These are phyloP conservation scores for Seminavis robusta DNA, from an alignment of 108 stramenopile species.

Conservation along the genomic window DNA sequence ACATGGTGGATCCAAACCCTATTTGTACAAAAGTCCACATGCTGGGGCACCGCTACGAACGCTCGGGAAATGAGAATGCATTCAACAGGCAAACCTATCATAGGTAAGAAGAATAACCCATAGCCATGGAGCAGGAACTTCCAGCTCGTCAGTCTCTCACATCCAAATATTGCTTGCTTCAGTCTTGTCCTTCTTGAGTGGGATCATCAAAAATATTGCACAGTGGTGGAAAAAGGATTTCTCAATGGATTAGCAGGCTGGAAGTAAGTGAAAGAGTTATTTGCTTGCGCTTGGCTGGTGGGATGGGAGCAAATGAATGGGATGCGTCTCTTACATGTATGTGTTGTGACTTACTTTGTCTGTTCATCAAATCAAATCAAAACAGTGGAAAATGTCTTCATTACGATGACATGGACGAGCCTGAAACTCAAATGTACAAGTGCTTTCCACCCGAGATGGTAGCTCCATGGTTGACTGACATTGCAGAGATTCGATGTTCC, in stretches of 20 bases:
- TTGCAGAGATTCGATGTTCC: slow-evolving; percentile 54
- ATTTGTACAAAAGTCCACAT: slow-evolving; percentile 47
- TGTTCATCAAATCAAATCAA: too few species aligned
- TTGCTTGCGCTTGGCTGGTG: too few species aligned
- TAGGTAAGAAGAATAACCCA: too few species aligned
- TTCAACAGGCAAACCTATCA: slow-evolving; percentile 31
- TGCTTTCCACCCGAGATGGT: slow-evolving; percentile 56
- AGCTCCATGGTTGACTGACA: slow-evolving; percentile 41
- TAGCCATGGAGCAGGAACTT: too few species aligned
- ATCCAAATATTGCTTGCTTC: too few species aligned
- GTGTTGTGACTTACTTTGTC: too few species aligned
- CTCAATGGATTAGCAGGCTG: slow-evolving; percentile 68
- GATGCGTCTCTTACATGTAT: too few species aligned
- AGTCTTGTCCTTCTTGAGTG: slow-evolving; percentile 54
- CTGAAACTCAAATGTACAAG: slow-evolving; percentile 33
- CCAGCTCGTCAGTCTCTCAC: too few species aligned
- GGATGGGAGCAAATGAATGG: too few species aligned
- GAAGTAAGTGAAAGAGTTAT: too few species aligned
- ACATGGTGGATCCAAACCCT: slow-evolving; percentile 27
- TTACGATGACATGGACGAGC: slow-evolving; percentile 48
- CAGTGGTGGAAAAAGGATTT: slow-evolving; percentile 58
- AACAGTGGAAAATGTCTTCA: slow-evolving; percentile 54
- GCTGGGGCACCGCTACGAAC: slow-evolving; percentile 65
- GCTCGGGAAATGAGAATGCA: slow-evolving; percentile 37
- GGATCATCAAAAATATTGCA: slow-evolving; percentile 59